phyloP scores from a whole-genome alignment of 441 rosid genomes.

The Eruca vesicaria region DNA sequence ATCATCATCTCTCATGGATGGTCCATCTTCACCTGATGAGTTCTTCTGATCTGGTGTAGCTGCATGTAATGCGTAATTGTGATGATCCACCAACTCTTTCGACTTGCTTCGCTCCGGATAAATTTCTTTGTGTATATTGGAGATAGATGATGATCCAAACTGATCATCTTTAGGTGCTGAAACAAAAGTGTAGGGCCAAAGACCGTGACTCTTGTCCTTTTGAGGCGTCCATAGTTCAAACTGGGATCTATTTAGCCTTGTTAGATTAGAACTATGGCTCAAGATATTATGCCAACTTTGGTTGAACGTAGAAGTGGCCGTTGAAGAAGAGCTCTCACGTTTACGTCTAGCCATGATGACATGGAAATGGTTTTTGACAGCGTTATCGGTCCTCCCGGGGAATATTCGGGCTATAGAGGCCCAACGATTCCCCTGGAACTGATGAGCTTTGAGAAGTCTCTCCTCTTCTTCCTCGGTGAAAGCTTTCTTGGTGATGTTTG shows the following conservation, averaged over 20 bases:
- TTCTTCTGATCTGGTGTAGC: slow-evolving; percentile 4
- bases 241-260: slow-evolving; percentile 19
- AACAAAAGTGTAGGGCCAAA: slow-evolving; percentile 27
- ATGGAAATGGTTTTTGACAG: slow-evolving; percentile 63
- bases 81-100: slow-evolving; percentile 22
- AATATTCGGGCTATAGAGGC: slow-evolving; percentile 53
- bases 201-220: slow-evolving; percentile 9
- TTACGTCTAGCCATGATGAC: slow-evolving; percentile 57
- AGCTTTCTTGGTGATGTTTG: slow-evolving; percentile 51
- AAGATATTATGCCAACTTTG: slow-evolving; percentile 13
- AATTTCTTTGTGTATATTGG: slow-evolving; percentile 1
- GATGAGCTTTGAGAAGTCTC: slow-evolving; percentile 47
- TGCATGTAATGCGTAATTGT: slow-evolving; percentile 5
- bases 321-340: slow-evolving; percentile 34
- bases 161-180: slow-evolving; percentile 11
- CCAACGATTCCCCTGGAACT: slow-evolving; percentile 58
- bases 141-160: slow-evolving; percentile 30
- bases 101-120: slow-evolving; percentile 5
- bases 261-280: slow-evolving; percentile 27
- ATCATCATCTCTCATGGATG: slow-evolving; percentile 35
- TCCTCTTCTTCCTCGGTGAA: slow-evolving; percentile 58
- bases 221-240: slow-evolving; percentile 31
- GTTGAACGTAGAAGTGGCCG: slow-evolving; percentile 16
- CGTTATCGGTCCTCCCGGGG: slow-evolving; percentile 63
- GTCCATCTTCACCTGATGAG: slow-evolving; percentile 26